Evolutionary conservation across 768 basidiomycete species (phyloP), one percentile per base, ranked within the genome.

Genomic region (Rhizopogon vesiculosus): DNA sequence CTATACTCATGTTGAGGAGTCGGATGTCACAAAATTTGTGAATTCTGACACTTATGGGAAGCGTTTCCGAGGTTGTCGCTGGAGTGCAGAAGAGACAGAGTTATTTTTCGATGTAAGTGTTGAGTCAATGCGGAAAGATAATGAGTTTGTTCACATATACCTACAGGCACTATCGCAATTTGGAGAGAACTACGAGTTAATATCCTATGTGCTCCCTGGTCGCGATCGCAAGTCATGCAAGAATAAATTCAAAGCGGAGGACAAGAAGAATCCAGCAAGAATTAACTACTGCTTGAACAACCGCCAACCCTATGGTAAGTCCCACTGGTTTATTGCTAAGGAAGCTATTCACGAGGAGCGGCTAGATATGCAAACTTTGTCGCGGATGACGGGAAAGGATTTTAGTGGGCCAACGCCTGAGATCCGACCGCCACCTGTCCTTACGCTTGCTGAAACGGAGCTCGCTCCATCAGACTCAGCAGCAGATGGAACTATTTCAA

Each of bases 141-240:
- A 15, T 52, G 16, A 49, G 33, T 18, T 46, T 54, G 42, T 10
- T 25, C 41, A 60, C n/a, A 51, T 54, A 61, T 15, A 69, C 53
- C 3, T 29, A 35, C 63, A 95, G 93, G 91, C 90, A n/a, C 74
- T 95, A 31, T 79, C 85, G 3, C 92, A 93, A 66, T 93, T 92
- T 61, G 92, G 92, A 33, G 90, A 93, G 68, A 93, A 95, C 62
- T 96, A 95, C 64, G 93, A 95, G 67, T 79, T 95, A 42, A 93
- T 96, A 58, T 89, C 93, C 3, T 86, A 85, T 61, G 78, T 93
- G 12, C 78, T 96, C 18, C 91, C 91, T 40, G 86, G 87, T 16
- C 86, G 93, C 15, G 89, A 92, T 64, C 80, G 93, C 18, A 91
- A 89, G 64, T 86, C 93, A 28, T 93, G 94, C 69, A 93, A 92